Percentiles rank a stretch among this genome's conserved stretches.
These are phyloP conservation scores for Butyriboletus loyo DNA, from an alignment of 768 basidiomycete genomes.

Conservation along the genomic window DNA sequence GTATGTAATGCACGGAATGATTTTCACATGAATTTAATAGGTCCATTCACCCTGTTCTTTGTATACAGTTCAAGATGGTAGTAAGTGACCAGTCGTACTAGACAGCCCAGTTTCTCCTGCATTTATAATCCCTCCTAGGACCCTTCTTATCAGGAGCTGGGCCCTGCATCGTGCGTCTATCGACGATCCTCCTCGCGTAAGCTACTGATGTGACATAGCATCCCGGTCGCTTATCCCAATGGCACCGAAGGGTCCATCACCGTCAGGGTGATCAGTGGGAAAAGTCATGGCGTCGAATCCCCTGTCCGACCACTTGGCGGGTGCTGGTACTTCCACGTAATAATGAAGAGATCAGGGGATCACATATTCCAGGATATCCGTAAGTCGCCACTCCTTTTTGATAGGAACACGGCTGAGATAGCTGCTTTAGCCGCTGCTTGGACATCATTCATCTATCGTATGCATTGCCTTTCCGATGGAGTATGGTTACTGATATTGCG, in stretches of 20 bases:
- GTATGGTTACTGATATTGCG: slow-evolving; percentile 1
- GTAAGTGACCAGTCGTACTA: slow-evolving; percentile 32
- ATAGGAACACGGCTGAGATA: neutral
- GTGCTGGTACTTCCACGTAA: slow-evolving; percentile 89
- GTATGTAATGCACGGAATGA: slow-evolving; percentile 29
- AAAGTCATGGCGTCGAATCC: slow-evolving; percentile 80
- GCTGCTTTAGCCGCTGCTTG: slow-evolving; percentile 63
- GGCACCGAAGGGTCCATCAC: slow-evolving; percentile 64
- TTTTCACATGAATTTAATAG: neutral
- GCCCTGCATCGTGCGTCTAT: slow-evolving; percentile 50
- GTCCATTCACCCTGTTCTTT: slow-evolving; percentile 20
- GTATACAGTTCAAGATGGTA: slow-evolving; percentile 69
- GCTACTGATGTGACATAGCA: slow-evolving; percentile 37
- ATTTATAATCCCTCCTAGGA: slow-evolving; percentile 39
- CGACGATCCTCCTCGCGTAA: neutral
- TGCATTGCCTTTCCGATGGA: slow-evolving; percentile 20
- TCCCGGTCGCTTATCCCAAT: slow-evolving; percentile 70
- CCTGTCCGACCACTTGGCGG: slow-evolving; percentile 90
- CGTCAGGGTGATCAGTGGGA: slow-evolving; percentile 87
- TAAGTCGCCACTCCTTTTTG: slow-evolving; percentile 33
- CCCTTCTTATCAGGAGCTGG: slow-evolving; percentile 82
- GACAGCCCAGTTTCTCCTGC: neutral
- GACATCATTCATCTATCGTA: slow-evolving; percentile 87
- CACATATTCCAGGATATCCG: slow-evolving; percentile 81
- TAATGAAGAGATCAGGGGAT: slow-evolving; percentile 56